phyloP scores from a whole-genome alignment of 176 grass and related monocot genomes.

The Avena insularis region DNA sequence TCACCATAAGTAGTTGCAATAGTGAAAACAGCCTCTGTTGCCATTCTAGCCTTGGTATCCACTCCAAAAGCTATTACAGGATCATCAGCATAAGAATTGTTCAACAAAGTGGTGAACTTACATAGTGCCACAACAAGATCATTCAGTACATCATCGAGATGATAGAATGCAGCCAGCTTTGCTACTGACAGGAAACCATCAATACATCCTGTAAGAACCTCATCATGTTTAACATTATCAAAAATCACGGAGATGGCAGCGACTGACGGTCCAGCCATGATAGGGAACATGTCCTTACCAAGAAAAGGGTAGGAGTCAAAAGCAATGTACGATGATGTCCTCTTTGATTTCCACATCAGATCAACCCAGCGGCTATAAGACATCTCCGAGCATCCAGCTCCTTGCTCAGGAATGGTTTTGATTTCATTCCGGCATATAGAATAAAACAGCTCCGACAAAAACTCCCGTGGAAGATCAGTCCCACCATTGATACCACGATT shows the following conservation, averaged over 20 bases:
- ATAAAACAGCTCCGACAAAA: background rate
- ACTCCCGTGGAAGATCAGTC: slow-evolving; percentile 6
- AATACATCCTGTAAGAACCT: background rate
- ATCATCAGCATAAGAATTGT: background rate
- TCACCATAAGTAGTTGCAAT: background rate
- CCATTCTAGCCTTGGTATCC: no score
- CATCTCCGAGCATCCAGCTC: background rate
- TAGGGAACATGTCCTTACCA: background rate
- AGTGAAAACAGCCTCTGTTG: background rate
- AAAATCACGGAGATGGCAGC: slow-evolving; percentile 1
- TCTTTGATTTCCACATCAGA: slow-evolving; percentile 11
- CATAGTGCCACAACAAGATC: slow-evolving; percentile 8
- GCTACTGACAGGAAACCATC: background rate
- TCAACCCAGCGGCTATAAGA: slow-evolving; percentile 8
- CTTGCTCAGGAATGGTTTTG: slow-evolving; percentile 7
- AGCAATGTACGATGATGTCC: slow-evolving; percentile 5
- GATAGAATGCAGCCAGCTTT: background rate
- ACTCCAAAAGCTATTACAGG: background rate
- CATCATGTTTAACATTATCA: slow-evolving; percentile 1
- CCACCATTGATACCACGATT: slow-evolving; percentile 52
- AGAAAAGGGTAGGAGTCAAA: background rate
- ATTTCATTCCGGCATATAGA: slow-evolving; percentile 14
- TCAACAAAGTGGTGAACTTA: background rate
- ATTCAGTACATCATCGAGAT: slow-evolving; percentile 2
- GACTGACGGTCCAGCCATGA: background rate